Percentiles rank a stretch among this genome's conserved stretches.
Conservation (phyloP, 805 yeast genomes). For the Saccharomycopsis fermentans region DNA sequence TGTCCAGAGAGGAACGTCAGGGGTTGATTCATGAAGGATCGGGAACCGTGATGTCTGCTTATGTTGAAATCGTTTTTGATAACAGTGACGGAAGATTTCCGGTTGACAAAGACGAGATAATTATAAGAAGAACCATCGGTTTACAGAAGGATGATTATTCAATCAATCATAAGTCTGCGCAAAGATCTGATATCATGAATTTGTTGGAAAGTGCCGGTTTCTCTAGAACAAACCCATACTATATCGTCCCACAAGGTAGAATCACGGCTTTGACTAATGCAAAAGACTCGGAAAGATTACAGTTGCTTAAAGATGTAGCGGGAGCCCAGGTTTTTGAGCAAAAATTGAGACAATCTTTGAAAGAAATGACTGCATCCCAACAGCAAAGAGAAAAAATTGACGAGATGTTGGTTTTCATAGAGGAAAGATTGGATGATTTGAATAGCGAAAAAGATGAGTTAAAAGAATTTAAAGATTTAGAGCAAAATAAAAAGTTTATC, state of each 20-base stretch:
- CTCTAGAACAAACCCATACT: constrained; percentile 82
- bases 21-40: constrained; percentile 86
- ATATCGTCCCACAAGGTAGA: constrained; percentile 94
- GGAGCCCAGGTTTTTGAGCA: constrained; percentile 89
- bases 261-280: constrained; percentile 85
- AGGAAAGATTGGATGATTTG: constrained; percentile 64
- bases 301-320: constrained; percentile 79
- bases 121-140: constrained; percentile 84
- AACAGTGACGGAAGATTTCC: constrained; percentile 71
- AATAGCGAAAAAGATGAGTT: constrained; percentile 73
- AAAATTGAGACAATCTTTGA: constrained; percentile 65
- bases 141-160: constrained; percentile 86
- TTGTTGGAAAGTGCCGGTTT: constrained; percentile 87
- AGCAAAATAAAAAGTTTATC: constrained; percentile 54
- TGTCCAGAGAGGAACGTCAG: constrained; percentile 78
- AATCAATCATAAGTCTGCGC: constrained; percentile 67
- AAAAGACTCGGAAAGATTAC: constrained; percentile 71
- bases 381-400: constrained; percentile 62
- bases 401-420: constrained; percentile 60
- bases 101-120: constrained; percentile 54
- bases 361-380: constrained; percentile 68
- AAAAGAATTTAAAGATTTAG: constrained; percentile 56
- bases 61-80: constrained; percentile 82
- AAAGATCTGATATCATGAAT: constrained; percentile 71
- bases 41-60: constrained; percentile 83